Conservation (phyloP, 2,329 filamentous ascomycete species). For the Ustulina deusta region DNA sequence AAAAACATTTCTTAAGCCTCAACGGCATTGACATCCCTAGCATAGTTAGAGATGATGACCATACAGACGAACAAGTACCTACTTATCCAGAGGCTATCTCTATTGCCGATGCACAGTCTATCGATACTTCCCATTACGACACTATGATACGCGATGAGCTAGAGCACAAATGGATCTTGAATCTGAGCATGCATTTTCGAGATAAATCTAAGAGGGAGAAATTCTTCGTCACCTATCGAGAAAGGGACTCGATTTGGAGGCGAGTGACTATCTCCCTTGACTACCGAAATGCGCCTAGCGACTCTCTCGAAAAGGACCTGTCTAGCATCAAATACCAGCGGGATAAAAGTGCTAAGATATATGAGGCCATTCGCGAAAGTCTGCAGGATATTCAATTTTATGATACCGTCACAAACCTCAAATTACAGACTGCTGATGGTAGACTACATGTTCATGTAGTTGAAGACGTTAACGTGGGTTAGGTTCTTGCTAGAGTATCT, state of each 20-base stretch:
- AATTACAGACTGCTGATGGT: constrained; percentile 88
- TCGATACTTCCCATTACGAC: constrained; percentile 68
- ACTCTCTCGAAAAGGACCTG: constrained; percentile 88
- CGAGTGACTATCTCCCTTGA: constrained; percentile 94
- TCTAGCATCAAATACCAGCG: constrained; percentile 82
- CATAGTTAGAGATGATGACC: constrained; percentile 45
- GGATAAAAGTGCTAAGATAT: constrained; percentile 93
- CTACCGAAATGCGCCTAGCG: constrained; percentile 82
- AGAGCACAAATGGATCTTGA: constrained; percentile 92
- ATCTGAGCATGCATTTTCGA: constrained; percentile 97
- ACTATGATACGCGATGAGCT: constrained; percentile 81
- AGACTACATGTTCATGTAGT: constrained; percentile 95
- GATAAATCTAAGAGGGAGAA: constrained; percentile 95
- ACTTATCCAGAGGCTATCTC: constrained; percentile 41
- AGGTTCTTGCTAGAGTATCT: constrained; percentile 5
- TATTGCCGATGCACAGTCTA: constrained; percentile 59
- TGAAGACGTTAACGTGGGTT: constrained; percentile 85
- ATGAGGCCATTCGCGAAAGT: constrained; percentile 93
- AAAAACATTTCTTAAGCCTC: constrained; percentile 49
- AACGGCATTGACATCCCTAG: constrained; percentile 40
- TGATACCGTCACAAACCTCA: constrained; percentile 94
- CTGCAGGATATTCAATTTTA: constrained; percentile 96
- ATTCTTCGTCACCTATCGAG: constrained; percentile 95
- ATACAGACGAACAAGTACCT: constrained; percentile 45
- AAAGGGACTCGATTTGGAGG: constrained; percentile 82